Evolutionary conservation across 1,139 yeast species (phyloP), one percentile per base, ranked within the genome.

Genomic region (Williopsis jadinii): DNA sequence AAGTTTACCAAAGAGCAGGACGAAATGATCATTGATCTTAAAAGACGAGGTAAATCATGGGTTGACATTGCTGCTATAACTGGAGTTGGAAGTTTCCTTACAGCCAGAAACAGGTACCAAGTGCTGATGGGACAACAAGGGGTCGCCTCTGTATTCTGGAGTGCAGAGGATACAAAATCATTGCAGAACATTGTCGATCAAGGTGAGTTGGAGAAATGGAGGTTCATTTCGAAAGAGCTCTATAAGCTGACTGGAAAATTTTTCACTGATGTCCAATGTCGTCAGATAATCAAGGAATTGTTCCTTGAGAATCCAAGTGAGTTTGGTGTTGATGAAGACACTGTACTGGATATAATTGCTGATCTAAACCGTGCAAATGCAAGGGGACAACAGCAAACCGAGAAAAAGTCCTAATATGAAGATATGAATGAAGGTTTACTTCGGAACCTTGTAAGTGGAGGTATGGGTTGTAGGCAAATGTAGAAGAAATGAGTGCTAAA

Each of bases 111-210:
- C 57, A 63, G 94, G 46, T 84, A 84, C 55, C 94, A 84, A 57
- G 94, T 84, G 6, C 70, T 84, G 41, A 83, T 84, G 45, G 94
- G 94, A 2, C 94, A 84, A 58, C 94, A 84, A 53, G 92, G 94
- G 4, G 83, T 84, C 40, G 84, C 84, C 24, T 71, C 80, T 5
- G 73, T 79, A 30, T 72, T 75, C 33, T 82, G 88, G 84, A 77
- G 74, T 19, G 55, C 66, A 1, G 77, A 75, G 15, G 88, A 82
- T 58, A 71, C 76, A 11, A 47, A 61, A n/a, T 66, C 68, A 15
- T 63, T 83, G 35, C 77, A 74, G 48, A 60, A 59, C 28, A 52
- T 80, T 13, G 61, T 83, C 11, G 92, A 84, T 56, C 78, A 74
- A 34, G 88, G 84, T 2, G 94, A 84, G 55, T 52, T 73, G 39